phyloP scores from a whole-genome alignment of 1,284 basidiomycete genomes.

The Violaceomyces palustris region DNA sequence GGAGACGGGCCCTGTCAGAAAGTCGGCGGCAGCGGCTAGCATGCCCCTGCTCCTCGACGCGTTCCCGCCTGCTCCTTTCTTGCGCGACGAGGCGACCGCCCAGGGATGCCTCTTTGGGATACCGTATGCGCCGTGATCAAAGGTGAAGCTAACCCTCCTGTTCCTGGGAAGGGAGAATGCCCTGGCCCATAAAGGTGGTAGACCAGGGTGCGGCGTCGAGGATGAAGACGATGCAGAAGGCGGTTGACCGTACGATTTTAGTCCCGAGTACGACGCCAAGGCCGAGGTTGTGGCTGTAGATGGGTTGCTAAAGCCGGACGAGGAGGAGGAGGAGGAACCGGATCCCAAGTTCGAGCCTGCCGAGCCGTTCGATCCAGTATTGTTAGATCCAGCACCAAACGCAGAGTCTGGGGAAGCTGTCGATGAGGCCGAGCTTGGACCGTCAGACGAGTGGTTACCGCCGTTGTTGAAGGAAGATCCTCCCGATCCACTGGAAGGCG shows the following conservation, averaged over 20 bases:
- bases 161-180: slow-evolving; percentile 15
- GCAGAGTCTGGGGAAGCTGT: no score
- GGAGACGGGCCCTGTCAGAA: slow-evolving; percentile 23
- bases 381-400: no score
- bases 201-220: slow-evolving; percentile 5
- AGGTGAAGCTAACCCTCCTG: slow-evolving; percentile 20
- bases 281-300: slow-evolving; percentile 1
- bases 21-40: slow-evolving; percentile 44
- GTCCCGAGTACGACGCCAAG: slow-evolving; percentile 5
- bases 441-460: no score
- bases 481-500: no score
- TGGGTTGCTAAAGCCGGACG: slow-evolving; percentile 9
- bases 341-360: no score
- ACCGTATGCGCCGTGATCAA: slow-evolving; percentile 54
- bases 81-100: slow-evolving; percentile 26
- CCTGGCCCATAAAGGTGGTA: slow-evolving; percentile 16
- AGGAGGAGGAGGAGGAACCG: slow-evolving; percentile 2
- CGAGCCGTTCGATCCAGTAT: no score
- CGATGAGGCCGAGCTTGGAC: no score
- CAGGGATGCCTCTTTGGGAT: slow-evolving; percentile 53
- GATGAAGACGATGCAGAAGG: slow-evolving; percentile 4
- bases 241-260: slow-evolving; percentile 4
- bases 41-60: slow-evolving; percentile 41
- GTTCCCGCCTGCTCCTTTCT: no score
- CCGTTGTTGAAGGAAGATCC: no score